Conservation (phyloP, 768 basidiomycete species). For the Lactarius sanguifluus region DNA sequence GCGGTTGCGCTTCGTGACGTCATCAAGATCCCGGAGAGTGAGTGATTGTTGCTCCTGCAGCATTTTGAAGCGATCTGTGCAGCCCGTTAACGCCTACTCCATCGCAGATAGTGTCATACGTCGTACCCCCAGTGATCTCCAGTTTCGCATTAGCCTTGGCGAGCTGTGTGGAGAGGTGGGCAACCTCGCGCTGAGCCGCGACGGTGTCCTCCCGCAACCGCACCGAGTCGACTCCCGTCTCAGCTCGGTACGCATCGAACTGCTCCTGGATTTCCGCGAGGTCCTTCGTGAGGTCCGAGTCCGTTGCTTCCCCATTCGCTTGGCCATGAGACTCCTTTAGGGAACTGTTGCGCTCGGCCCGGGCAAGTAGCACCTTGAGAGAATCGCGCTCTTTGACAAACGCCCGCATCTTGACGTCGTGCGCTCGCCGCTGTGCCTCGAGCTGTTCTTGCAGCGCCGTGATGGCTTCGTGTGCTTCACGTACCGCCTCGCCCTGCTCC, state of each 20-base stretch:
- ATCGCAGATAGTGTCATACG: neutral
- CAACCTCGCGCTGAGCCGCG: constrained; percentile 64
- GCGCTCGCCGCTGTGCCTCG: constrained; percentile 71
- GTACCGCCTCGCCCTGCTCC: constrained; percentile 77
- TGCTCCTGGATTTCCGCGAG: constrained; percentile 73
- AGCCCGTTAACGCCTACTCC: neutral
- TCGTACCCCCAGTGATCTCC: constrained; percentile 72
- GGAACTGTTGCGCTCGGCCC: constrained; percentile 44
- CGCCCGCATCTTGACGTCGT: constrained; percentile 70
- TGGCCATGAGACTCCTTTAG: constrained; percentile 32
- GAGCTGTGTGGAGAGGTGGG: constrained; percentile 60
- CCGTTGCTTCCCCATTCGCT: constrained; percentile 14
- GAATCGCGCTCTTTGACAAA: constrained; percentile 89
- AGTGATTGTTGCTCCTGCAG: constrained; percentile 65
- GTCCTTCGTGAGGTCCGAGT: constrained; percentile 52
- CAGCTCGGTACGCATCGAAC: constrained; percentile 76
- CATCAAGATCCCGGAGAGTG: constrained; percentile 64
- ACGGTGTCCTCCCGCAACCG: constrained; percentile 70
- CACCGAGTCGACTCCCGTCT: constrained; percentile 77
- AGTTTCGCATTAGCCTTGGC: constrained; percentile 85
- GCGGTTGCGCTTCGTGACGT: constrained; percentile 64
- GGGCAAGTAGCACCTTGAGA: constrained; percentile 68
- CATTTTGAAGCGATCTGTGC: constrained; percentile 66
- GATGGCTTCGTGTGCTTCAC: constrained; percentile 88
- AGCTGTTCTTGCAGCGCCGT: constrained; percentile 73